Evolutionary conservation across 2,329 filamentous ascomycete species (phyloP).

Genomic region (Tolypocladium sp.): DNA sequence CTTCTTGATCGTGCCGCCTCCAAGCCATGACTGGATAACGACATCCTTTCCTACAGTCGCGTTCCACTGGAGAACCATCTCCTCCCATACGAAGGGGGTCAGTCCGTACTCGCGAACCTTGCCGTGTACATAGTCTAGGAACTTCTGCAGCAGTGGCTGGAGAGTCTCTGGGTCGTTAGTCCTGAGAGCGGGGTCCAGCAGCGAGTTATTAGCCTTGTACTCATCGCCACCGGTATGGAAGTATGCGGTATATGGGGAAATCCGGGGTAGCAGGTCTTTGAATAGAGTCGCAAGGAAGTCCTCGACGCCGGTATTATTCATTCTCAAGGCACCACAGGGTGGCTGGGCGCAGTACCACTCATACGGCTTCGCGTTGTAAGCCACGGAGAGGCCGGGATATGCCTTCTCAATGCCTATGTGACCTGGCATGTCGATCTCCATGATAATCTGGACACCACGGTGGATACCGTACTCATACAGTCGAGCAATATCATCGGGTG

Average conservation of each 20-base stretch:
- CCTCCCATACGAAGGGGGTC: slow-evolving; percentile 77
- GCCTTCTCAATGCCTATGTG: slow-evolving; percentile 44
- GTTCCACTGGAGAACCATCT: slow-evolving; percentile 74
- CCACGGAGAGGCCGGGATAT: slow-evolving; percentile 46
- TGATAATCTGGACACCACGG: slow-evolving; percentile 50
- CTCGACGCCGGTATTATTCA: slow-evolving; percentile 65
- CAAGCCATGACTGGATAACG: slow-evolving; percentile 72
- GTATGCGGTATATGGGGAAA: slow-evolving; percentile 59
- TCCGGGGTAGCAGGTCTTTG: slow-evolving; percentile 67
- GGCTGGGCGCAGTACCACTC: slow-evolving; percentile 51
- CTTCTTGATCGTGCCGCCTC: slow-evolving; percentile 48
- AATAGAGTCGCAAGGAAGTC: slow-evolving; percentile 65
- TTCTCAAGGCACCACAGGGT: slow-evolving; percentile 62
- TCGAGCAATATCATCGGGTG: slow-evolving; percentile 48
- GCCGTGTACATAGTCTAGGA: slow-evolving; percentile 61
- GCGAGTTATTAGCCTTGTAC: slow-evolving; percentile 59
- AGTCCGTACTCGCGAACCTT: slow-evolving; percentile 56
- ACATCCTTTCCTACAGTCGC: slow-evolving; percentile 62
- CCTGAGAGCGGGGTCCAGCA: slow-evolving; percentile 61
- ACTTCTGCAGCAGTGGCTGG: slow-evolving; percentile 67
- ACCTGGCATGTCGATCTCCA: slow-evolving; percentile 55
- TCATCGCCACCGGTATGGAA: slow-evolving; percentile 89
- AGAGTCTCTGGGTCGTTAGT: slow-evolving; percentile 58
- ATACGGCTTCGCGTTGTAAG: slow-evolving; percentile 46
- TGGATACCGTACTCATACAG: slow-evolving; percentile 64